Conservation (phyloP, 2,329 filamentous ascomycete species). For the Aspergillus novofumigatus region DNA sequence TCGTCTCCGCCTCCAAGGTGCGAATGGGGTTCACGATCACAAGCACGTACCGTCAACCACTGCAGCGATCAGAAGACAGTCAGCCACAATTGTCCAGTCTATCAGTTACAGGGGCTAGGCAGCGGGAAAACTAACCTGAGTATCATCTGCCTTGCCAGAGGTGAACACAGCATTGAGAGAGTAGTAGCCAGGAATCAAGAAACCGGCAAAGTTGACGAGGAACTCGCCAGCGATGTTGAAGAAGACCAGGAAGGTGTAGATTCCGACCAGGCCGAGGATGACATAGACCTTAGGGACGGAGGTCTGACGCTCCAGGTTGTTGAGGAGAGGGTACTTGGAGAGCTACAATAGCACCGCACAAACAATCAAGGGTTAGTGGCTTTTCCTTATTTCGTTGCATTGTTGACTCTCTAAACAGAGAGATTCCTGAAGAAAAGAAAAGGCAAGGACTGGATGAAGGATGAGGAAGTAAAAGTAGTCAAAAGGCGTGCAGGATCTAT, state of each 20-base stretch:
- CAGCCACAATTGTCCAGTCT: constrained; percentile 5
- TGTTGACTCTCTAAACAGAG: background rate
- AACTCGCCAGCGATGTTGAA: constrained; percentile 68
- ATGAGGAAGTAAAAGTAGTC: background rate
- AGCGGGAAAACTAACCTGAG: constrained; percentile 48
- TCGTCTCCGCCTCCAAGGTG: constrained; percentile 1
- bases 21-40: constrained; percentile 9
- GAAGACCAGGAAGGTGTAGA: constrained; percentile 69
- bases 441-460: background rate
- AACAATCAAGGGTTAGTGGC: background rate
- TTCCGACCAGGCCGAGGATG: constrained; percentile 58
- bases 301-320: constrained; percentile 66
- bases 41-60: constrained; percentile 57
- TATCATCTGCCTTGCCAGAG: constrained; percentile 58
- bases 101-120: background rate
- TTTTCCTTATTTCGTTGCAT: background rate
- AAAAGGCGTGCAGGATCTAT: background rate
- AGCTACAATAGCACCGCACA: constrained; percentile 44
- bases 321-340: constrained; percentile 63
- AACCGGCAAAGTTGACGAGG: constrained; percentile 64
- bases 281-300: constrained; percentile 66
- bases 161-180: constrained; percentile 62
- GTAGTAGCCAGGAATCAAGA: constrained; percentile 63
- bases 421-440: constrained; percentile 1
- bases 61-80: constrained; percentile 23